These are phyloP conservation scores for Posidonia australis DNA, from an alignment of 106 monocot species.

Conservation along the genomic window DNA sequence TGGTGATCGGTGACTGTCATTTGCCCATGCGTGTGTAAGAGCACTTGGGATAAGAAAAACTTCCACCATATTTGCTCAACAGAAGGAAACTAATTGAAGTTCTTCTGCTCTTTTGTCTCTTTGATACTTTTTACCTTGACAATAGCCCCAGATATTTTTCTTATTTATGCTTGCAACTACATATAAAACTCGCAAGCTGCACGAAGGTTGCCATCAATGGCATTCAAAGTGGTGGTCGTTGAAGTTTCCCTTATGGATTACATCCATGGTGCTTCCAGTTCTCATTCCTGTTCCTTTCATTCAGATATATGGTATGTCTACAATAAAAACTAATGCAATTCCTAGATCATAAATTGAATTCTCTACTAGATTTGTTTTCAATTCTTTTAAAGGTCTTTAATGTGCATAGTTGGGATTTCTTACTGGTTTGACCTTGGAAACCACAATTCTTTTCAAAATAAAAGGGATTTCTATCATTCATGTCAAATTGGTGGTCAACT, in stretches of 20 bases:
- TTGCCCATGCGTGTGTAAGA: too few relatives aligned
- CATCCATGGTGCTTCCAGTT: constrained; percentile 30
- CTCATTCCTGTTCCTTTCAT: constrained; percentile 35
- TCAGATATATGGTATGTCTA: constrained; percentile 45
- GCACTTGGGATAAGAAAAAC: too few relatives aligned
- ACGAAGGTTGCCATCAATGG: constrained; percentile 41
- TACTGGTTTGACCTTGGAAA: too few relatives aligned
- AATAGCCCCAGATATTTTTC: constrained; percentile 47
- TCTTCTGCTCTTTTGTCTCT: background rate
- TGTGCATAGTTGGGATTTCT: too few relatives aligned
- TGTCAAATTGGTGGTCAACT: too few relatives aligned
- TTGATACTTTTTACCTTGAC: constrained; percentile 19
- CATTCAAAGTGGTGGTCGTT: constrained; percentile 60
- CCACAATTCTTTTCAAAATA: too few relatives aligned
- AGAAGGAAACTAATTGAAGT: background rate
- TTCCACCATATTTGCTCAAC: background rate
- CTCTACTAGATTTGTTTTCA: background rate
- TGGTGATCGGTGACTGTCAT: too few relatives aligned
- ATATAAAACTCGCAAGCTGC: constrained; percentile 41
- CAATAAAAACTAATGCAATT: background rate
- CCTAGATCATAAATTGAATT: background rate
- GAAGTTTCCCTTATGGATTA: constrained; percentile 34
- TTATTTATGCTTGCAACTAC: constrained; percentile 43
- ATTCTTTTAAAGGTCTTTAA: too few relatives aligned
- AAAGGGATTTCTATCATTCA: too few relatives aligned